Conservation (phyloP, 371 early-diverging fungal genomes). For the Mucor irregularis region DNA sequence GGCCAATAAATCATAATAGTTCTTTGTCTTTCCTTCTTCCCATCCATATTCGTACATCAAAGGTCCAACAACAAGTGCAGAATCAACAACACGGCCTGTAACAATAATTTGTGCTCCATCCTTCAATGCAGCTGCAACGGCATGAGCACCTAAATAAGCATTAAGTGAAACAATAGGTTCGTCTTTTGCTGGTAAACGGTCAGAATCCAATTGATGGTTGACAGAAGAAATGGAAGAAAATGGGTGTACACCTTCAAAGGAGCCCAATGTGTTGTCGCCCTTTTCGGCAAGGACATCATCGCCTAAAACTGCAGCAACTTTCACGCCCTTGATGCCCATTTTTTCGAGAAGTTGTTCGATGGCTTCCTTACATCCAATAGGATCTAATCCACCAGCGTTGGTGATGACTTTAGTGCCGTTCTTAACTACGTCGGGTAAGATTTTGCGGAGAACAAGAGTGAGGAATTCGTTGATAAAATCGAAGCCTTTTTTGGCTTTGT, state of each 20-base stretch:
- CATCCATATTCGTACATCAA: conserved; percentile 27
- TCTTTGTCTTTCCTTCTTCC: conserved; percentile 18
- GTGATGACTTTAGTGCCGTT: conserved; percentile 70
- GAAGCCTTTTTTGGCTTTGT: conserved; percentile 54
- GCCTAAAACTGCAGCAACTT: conserved; percentile 71
- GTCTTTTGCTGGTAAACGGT: conserved; percentile 49
- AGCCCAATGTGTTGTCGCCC: conserved; percentile 24
- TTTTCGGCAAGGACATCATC: conserved; percentile 58
- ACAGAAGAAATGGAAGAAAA: conserved; percentile 51
- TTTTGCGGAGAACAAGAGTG: conserved; percentile 51
- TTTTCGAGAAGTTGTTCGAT: conserved; percentile 59
- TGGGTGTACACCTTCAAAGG: conserved; percentile 42
- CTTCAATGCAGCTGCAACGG: conserved; percentile 61
- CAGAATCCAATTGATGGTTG: conserved; percentile 48
- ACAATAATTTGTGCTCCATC: conserved; percentile 71
- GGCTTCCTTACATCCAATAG: conserved; percentile 67
- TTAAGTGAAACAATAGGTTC: conserved; percentile 63
- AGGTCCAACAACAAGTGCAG: conserved; percentile 51
- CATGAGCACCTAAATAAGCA: conserved; percentile 65
- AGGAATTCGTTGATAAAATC: conserved; percentile 68
- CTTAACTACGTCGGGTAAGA: conserved; percentile 57
- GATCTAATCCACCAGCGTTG: conserved; percentile 77
- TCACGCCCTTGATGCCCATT: conserved; percentile 45
- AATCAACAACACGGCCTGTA: conserved; percentile 76
- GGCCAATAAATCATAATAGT: conserved; percentile 66